These are phyloP conservation scores for Coffea canephora DNA, from an alignment of 257 asterid genomes.

Conservation along the genomic window DNA sequence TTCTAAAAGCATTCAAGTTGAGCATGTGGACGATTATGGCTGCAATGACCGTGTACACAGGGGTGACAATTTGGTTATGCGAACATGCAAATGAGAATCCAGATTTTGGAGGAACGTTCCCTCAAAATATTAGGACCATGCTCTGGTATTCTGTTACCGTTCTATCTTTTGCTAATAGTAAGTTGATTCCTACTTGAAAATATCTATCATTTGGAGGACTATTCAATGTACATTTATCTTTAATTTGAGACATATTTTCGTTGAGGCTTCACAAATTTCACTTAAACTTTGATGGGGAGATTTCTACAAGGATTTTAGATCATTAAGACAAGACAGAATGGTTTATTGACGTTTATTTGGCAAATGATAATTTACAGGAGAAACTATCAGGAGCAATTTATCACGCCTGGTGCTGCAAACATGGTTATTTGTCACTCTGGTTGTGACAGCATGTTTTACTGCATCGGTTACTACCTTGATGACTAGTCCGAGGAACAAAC, in stretches of 20 bases:
- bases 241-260: too few relatives aligned
- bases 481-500: conserved; percentile 53
- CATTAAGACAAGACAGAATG: too few relatives aligned
- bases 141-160: conserved; percentile 68
- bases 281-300: too few relatives aligned
- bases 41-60: conserved; percentile 39
- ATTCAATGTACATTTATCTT: too few relatives aligned
- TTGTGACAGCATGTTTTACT: conserved; percentile 50
- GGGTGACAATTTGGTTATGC: conserved; percentile 46
- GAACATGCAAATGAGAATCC: conserved; percentile 45
- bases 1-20: conserved; percentile 46
- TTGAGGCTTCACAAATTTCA: not conserved
- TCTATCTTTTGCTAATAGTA: conserved; percentile 49
- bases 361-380: conserved; percentile 34
- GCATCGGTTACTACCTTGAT: conserved; percentile 57
- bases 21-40: conserved; percentile 50
- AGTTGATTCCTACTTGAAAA: conserved; percentile 15
- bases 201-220: too few relatives aligned
- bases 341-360: not conserved
- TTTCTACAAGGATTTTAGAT: too few relatives aligned
- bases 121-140: conserved; percentile 35
- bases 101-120: conserved; percentile 34
- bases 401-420: conserved; percentile 49
- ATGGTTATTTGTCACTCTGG: conserved; percentile 48
- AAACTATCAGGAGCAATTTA: conserved; percentile 35